Base-by-base conservation (phyloP, 306 rosid genomes). In the Gillenia trifoliata region DNA sequence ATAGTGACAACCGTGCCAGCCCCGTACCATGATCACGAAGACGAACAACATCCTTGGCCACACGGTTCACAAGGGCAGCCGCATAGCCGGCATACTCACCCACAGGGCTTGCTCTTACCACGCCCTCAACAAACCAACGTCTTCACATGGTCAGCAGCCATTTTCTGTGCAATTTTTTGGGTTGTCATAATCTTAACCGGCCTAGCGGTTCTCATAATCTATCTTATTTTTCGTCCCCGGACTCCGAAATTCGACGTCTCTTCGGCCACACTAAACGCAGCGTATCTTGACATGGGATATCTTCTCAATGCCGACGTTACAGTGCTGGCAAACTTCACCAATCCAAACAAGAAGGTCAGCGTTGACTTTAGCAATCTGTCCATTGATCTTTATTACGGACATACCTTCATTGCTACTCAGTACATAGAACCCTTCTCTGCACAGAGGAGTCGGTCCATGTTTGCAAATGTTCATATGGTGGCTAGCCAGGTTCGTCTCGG, bases 221-320 rank as follows among this genome's bases (percentile, higher is more conserved):
- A 89, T 84, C 89, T 92, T 34, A 75, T 95, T 77, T 86, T 87
- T 43, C 98, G 97, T 0, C 99, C 99, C 3, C 88, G 85, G 59
- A 85, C 80, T 71, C 99, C 98, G 4, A 83, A 77, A 29, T 92
- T 95, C 34, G 89, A 92, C 1, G 75, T 95, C n/a, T 72, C 98
- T 1, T 13, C 86, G 11, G 96, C 81, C 28, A 83, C 86, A 16
- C 78, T 95, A 4, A 90, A 90, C 49, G 93, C 96, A 62, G 99
- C 99, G 3, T 95, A 95, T 72, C 96, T 95, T 9, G 99, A 95
- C 86, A 73, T 86, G 87, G 99, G 99, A 0, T 83, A 92, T 76
- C 84, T 92, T 22, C 97, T 95, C 33, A 92, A 95, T 54, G 99
- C 97, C 15, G 98, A 95, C 77, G 5, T 90, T n/a, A 87, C 93